Conservation (phyloP, 805 yeast species). For the Pachysolen tannophilus region DNA sequence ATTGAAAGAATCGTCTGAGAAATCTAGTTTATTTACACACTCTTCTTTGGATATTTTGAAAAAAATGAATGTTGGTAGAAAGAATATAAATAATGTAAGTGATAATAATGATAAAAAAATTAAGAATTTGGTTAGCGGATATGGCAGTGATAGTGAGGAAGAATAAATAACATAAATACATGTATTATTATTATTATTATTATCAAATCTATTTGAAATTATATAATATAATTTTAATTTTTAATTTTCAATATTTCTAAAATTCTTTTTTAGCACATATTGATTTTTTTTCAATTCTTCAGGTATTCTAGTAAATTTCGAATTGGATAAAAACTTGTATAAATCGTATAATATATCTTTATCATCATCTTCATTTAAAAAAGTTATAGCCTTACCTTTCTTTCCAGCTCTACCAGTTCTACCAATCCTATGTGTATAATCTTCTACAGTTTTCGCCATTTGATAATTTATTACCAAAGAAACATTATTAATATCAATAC, state of each 20-base stretch:
- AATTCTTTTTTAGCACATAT: conserved; percentile 11
- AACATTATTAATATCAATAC: conserved; percentile 85
- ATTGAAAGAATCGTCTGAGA: too few species aligned
- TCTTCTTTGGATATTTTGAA: too few species aligned
- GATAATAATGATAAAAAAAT: conserved; percentile 4
- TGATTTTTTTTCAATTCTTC: conserved; percentile 26
- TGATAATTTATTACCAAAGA: conserved; percentile 82
- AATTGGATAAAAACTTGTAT: conserved; percentile 36
- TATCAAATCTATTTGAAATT: conserved; percentile 3
- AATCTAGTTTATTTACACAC: too few species aligned
- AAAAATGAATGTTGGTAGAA: too few species aligned
- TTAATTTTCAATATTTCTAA: conserved; percentile 7
- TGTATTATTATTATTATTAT: background rate
- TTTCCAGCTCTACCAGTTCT: conserved; percentile 96
- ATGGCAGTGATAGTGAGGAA: conserved; percentile 7
- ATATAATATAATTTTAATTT: conserved; percentile 2
- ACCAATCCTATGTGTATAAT: conserved; percentile 88
- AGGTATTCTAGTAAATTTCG: conserved; percentile 30
- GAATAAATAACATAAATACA: background rate
- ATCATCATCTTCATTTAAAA: conserved; percentile 55
- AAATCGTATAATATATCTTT: conserved; percentile 41
- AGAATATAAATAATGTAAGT: too few species aligned
- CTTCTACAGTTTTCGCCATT: conserved; percentile 71
- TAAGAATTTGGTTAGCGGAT: conserved; percentile 1
- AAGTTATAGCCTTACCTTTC: conserved; percentile 68